These are phyloP conservation scores for Pholiota microspora DNA, from an alignment of 768 basidiomycete species.

Conservation along the genomic window DNA sequence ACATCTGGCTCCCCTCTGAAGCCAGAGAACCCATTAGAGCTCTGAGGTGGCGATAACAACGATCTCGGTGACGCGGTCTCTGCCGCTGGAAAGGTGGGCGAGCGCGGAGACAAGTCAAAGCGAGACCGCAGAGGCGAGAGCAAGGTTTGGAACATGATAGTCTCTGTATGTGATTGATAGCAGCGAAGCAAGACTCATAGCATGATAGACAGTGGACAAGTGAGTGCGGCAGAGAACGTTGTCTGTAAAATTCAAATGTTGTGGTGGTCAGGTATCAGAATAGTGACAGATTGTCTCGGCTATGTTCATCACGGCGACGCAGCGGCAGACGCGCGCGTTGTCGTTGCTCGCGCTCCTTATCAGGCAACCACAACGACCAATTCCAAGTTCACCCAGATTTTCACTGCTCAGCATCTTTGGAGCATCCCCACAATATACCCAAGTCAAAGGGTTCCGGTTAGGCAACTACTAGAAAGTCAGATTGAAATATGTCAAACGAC, in stretches of 20 bases:
- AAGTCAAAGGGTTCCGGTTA: too few relatives aligned
- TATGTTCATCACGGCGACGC: slow-evolving; percentile 3
- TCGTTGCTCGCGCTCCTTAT: not conserved
- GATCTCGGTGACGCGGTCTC: slow-evolving; percentile 15
- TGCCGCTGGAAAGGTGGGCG: slow-evolving; percentile 22
- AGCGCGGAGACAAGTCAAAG: slow-evolving; percentile 45
- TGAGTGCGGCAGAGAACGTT: slow-evolving; percentile 5
- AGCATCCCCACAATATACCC: too few relatives aligned
- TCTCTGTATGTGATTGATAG: not conserved
- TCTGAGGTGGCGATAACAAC: slow-evolving; percentile 8
- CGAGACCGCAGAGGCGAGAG: slow-evolving; percentile 57
- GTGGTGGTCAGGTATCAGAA: not conserved
- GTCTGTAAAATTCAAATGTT: not conserved
- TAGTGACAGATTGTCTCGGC: slow-evolving; percentile 2
- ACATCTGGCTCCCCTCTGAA: slow-evolving; percentile 38
- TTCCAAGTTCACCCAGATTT: too few relatives aligned
- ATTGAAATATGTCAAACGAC: too few relatives aligned
- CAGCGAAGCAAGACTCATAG: slow-evolving; percentile 2
- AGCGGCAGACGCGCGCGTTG: not conserved
- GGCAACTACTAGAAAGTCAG: too few relatives aligned
- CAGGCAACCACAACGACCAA: not conserved
- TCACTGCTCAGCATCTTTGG: too few relatives aligned
- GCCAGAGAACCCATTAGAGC: slow-evolving; percentile 12
- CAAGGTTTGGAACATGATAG: slow-evolving; percentile 55
- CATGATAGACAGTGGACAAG: slow-evolving; percentile 1